A percentile compares a stretch with the other conserved stretches of the same genome.
phyloP scores from a whole-genome alignment of 257 asterid genomes.

The Leptodermis oblonga region DNA sequence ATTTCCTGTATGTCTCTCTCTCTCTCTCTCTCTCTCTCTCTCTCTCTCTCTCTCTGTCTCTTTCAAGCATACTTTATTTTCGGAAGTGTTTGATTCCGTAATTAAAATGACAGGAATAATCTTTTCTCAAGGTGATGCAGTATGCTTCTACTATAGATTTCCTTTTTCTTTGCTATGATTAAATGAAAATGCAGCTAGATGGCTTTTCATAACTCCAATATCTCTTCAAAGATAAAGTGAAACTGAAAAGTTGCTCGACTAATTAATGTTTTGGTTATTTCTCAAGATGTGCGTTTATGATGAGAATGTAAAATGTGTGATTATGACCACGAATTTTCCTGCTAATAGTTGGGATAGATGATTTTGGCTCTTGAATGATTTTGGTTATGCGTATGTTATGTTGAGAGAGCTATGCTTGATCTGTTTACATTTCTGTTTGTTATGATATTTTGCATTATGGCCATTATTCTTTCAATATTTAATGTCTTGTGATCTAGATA shows the following conservation, averaged over 20 bases:
- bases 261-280: not conserved
- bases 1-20: slow-evolving; percentile 66
- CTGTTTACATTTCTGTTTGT: not conserved
- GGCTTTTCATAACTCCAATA: not conserved
- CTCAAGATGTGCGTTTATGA: not conserved
- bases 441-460: not conserved
- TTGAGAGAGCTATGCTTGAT: not conserved
- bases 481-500: not conserved
- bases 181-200: not conserved
- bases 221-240: not conserved
- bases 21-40: not conserved
- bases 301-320: not conserved
- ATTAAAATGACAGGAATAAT: not conserved
- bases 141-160: not conserved
- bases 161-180: not conserved
- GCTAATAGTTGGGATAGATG: no score
- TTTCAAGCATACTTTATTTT: no score
- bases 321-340: no score
- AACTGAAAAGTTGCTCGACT: not conserved
- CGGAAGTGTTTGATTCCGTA: not conserved
- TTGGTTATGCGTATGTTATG: not conserved
- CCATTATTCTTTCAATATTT: not conserved
- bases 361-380: not conserved
- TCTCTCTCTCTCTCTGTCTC: no score
- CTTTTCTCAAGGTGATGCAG: no score